These are phyloP conservation scores for Penium margaritaceum DNA, from an alignment of 139 green algal species.

Conservation along the genomic window DNA sequence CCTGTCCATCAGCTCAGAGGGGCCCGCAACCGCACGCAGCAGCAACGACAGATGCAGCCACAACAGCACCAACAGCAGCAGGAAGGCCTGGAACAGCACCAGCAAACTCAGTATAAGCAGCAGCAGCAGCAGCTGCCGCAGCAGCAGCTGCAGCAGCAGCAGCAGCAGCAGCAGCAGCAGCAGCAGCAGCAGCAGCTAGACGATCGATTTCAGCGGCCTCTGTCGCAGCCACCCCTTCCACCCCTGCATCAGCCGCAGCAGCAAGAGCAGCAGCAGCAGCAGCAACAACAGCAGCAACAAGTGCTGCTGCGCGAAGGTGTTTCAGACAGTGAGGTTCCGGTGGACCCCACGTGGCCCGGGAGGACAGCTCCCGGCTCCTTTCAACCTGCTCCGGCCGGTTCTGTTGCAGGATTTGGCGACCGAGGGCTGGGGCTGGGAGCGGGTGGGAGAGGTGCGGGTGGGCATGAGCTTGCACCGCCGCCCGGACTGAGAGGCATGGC, in stretches of 20 bases:
- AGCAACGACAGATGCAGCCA: background rate
- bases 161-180: background rate
- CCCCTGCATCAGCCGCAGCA: background rate
- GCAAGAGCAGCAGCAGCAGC: slow-evolving; percentile 2
- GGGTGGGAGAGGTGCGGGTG: too few relatives aligned
- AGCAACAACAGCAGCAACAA: background rate
- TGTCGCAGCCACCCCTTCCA: background rate
- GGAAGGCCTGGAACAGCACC: background rate
- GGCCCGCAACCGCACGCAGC: background rate
- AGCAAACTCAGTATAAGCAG: background rate
- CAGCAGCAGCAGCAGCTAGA: background rate
- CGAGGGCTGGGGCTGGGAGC: too few relatives aligned
- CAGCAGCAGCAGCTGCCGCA: background rate
- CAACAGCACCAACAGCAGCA: slow-evolving; percentile 1
- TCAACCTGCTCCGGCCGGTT: too few relatives aligned
- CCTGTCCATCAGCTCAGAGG: background rate
- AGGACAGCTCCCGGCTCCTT: too few relatives aligned
- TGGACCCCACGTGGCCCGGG: too few relatives aligned
- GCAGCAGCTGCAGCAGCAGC: background rate
- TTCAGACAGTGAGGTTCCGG: too few relatives aligned
- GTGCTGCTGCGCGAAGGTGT: too few relatives aligned
- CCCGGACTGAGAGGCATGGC: too few relatives aligned
- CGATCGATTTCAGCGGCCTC: background rate
- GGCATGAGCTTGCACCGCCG: too few relatives aligned
- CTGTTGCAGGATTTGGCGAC: too few relatives aligned